A percentile compares a stretch with the other conserved stretches of the same genome.
These are phyloP conservation scores for Thermoascus crustaceus DNA, from an alignment of 2,329 filamentous ascomycete genomes.

Conservation along the genomic window DNA sequence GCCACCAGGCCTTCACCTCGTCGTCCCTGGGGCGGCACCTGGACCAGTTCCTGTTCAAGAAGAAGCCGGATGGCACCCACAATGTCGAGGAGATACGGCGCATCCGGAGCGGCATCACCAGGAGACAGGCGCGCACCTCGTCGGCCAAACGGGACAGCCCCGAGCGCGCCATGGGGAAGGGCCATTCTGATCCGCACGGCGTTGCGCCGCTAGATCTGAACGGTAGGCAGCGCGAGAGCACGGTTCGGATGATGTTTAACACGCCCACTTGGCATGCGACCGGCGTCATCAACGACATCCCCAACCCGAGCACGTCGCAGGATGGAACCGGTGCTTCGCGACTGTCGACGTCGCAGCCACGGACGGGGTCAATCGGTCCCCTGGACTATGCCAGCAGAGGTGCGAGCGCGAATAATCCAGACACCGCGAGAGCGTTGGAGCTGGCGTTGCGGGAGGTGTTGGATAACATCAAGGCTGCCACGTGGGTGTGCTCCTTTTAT, in stretches of 20 bases:
- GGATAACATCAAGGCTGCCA: conserved; percentile 72
- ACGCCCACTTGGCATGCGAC: conserved; percentile 66
- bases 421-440: conserved; percentile 76
- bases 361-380: conserved; percentile 20
- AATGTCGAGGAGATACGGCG: conserved; percentile 82
- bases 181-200: conserved; percentile 23
- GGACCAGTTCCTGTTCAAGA: conserved; percentile 87
- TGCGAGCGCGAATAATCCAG: conserved; percentile 60
- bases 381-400: conserved; percentile 54
- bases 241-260: conserved; percentile 46
- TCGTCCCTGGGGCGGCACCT: conserved; percentile 89
- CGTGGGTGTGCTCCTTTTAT: conserved; percentile 45
- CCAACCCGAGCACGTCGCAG: conserved; percentile 42
- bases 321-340: conserved; percentile 27
- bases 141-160: conserved; percentile 53
- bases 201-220: conserved; percentile 26
- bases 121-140: conserved; percentile 68
- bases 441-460: conserved; percentile 76
- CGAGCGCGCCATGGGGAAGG: conserved; percentile 47
- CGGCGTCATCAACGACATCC: conserved; percentile 68
- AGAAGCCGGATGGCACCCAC: conserved; percentile 89
- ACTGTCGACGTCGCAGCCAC: conserved; percentile 24
- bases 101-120: conserved; percentile 75
- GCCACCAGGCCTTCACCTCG: conserved; percentile 81
- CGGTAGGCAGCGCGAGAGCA: conserved; percentile 27